phyloP scores from a whole-genome alignment of 495 filamentous ascomycete genomes.

The Pseudevernia furfuracea region DNA sequence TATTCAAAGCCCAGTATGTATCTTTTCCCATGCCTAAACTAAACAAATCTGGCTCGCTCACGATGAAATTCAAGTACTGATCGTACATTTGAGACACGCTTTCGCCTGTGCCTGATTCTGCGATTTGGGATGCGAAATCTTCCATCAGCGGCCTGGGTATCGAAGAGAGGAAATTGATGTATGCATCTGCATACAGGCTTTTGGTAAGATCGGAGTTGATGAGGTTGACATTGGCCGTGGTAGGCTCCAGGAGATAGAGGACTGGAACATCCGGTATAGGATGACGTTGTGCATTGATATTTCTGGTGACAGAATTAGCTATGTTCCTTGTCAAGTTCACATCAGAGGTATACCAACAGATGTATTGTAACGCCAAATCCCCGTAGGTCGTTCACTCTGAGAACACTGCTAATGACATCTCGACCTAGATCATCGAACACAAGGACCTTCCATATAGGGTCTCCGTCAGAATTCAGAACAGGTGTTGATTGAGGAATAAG shows the following conservation, averaged over 20 bases:
- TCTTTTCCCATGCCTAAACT: conserved; percentile 83
- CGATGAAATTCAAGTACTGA: conserved; percentile 97
- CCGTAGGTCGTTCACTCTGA: conserved; percentile 85
- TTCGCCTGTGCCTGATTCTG: conserved; percentile 72
- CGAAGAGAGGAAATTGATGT: conserved; percentile 95
- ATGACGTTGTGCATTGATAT: conserved; percentile 74
- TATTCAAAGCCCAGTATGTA: conserved; percentile 92
- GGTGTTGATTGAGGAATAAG: conserved; percentile 63
- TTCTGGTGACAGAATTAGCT: conserved; percentile 40
- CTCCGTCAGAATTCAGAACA: conserved; percentile 79
- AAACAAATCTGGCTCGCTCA: conserved; percentile 92
- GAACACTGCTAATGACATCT: conserved; percentile 83
- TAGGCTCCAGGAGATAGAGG: conserved; percentile 91
- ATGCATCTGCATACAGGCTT: conserved; percentile 84
- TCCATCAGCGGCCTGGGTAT: conserved; percentile 88
- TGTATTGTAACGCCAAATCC: conserved; percentile 96
- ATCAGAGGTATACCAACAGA: conserved; percentile 48
- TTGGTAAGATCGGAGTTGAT: conserved; percentile 85
- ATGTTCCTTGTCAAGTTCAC: background rate
- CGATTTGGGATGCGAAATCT: conserved; percentile 88
- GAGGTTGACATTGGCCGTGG: conserved; percentile 62
- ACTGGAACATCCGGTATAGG: conserved; percentile 95
- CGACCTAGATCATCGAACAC: conserved; percentile 64
- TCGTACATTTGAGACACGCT: conserved; percentile 89
- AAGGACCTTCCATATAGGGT: conserved; percentile 68